Conservation (phyloP, 2,329 filamentous ascomycete genomes). For the Penicillium palitans region DNA sequence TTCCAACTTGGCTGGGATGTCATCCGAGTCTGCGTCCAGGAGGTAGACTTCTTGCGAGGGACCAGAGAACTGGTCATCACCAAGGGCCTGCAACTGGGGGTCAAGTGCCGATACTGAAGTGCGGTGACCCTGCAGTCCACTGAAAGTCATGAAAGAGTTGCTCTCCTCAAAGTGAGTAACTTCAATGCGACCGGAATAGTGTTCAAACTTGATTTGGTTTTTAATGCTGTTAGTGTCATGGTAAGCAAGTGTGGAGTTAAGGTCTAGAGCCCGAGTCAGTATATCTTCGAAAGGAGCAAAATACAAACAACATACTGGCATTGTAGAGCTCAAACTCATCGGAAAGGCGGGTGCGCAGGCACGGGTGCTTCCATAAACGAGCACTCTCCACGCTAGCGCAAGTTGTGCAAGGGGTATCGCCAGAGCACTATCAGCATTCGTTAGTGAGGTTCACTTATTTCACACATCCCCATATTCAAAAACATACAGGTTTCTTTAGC, state of each 20-base stretch:
- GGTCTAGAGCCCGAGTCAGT: constrained; percentile 33
- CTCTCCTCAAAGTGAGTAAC: constrained; percentile 57
- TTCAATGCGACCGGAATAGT: constrained; percentile 55
- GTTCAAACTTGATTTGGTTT: constrained; percentile 50
- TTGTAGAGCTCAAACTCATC: constrained; percentile 61
- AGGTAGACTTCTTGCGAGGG: constrained; percentile 47
- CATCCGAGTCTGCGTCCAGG: constrained; percentile 52
- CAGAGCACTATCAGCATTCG: constrained; percentile 51
- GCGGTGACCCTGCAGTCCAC: constrained; percentile 42
- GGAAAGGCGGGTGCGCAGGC: constrained; percentile 58
- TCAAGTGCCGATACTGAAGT: constrained; percentile 39
- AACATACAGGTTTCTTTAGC: constrained; percentile 59
- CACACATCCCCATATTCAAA: neutral
- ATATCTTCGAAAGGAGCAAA: neutral
- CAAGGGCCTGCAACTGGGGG: constrained; percentile 44
- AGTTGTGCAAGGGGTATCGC: constrained; percentile 59
- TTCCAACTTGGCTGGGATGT: constrained; percentile 54
- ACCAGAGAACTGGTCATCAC: constrained; percentile 42
- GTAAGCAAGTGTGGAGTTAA: constrained; percentile 56
- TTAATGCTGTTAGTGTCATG: constrained; percentile 53
- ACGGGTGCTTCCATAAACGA: constrained; percentile 61
- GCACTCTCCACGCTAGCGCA: constrained; percentile 62
- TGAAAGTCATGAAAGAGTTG: constrained; percentile 51
- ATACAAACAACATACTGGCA: constrained; percentile 41
- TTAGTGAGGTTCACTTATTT: constrained; percentile 3